Base-by-base conservation (phyloP, 352 stramenopile species). In the Pythium guiyangense region DNA sequence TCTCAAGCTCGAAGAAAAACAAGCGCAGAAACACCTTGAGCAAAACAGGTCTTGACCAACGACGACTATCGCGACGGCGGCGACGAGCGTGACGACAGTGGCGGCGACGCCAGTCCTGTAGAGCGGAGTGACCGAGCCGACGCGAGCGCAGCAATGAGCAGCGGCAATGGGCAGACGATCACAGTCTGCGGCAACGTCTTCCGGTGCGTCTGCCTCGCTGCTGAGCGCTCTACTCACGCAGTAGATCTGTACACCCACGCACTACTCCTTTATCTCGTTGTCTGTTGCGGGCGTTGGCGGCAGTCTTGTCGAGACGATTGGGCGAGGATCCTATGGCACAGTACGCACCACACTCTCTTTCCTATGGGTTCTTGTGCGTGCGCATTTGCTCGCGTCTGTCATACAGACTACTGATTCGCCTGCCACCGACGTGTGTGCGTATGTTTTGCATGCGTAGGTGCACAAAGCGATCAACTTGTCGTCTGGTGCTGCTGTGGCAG, bases 401-500 rank as follows among this genome's bases (percentile, higher is more conserved):
- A 20, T n/a, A 43, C 37, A 20, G 46, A 4, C 8, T 37, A 9
- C 26, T 27, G 14, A 31, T 5, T 12, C 22, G 22, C n/a, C 11
- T 49, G 17, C 10, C 45, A 29, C 25, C 12, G 6, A 48, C 43
- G 22, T 40, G 35, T n/a, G 22, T 42, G 11, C 4, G 3, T 40
- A 20, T 20, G 6, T 27, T 69, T 6, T 43, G 25, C 18, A 42
- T 52, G 40, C 62, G 22, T 54, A 90, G 79, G 79, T 92, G 39
- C 82, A 92, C 67, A 92, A 92, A 50, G 82, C 77, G n/a, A 86
- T 90, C 39, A 90, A 92, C 55, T 63, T 90, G 47, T 84, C 78
- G 29, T 89, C 82, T 0, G 79, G 79, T 0, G 82, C 79, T 4
- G 78, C 82, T 11, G 82, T 92, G n/a, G 82, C 82, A 10, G 77